Base-by-base conservation (phyloP, 257 asterid genomes). In the Plantago ovata region DNA sequence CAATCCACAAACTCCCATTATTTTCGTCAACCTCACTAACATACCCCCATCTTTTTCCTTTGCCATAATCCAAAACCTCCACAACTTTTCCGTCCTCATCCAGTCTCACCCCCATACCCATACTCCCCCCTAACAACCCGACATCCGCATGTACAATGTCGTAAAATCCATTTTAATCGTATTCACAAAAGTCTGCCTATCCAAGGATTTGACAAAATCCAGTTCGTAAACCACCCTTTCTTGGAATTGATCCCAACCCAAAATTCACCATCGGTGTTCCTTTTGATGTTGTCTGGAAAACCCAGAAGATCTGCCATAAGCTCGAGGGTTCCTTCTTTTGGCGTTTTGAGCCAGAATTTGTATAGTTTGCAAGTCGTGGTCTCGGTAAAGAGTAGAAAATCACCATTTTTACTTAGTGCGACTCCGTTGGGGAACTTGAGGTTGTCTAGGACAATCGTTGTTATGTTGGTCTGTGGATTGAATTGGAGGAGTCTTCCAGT, bases 381-480 rank as follows among this genome's bases (percentile, higher is more conserved):
- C 75, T 86, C 97, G 13, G 78, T 85, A 3, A 82, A 67, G 0
- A 89, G 75, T 14, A 86, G 63, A 16, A 82, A 89, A 11, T 79
- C 73, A 1, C 85, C 80, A 0, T 66, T 56, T 42, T 54, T 52
- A 71, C 93, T 86, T 58, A 89, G 38, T 7, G 93, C 81, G 20
- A 86, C 79, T n/a, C 95, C 97, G 68, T 89, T 89, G 22, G 97
- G 90, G 43, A 86, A 89, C 66, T 19, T 72, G 60, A 89, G 84
- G 19, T 66, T 68, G 56, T 77, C 28, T 3, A 84, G 40, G 13
- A 86, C 71, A 36, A 79, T 16, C 1, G 78, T 69, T 0, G 79
- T 69, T 69, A 82, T 43, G 0, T 74, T 70, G 1, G 62, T 77
- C 18, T 45, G 40, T 0, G 79, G 77, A 14, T 89, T 87, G 57